Conservation (phyloP, 805 yeast species). For the Wickerhamomyces queroliae region DNA sequence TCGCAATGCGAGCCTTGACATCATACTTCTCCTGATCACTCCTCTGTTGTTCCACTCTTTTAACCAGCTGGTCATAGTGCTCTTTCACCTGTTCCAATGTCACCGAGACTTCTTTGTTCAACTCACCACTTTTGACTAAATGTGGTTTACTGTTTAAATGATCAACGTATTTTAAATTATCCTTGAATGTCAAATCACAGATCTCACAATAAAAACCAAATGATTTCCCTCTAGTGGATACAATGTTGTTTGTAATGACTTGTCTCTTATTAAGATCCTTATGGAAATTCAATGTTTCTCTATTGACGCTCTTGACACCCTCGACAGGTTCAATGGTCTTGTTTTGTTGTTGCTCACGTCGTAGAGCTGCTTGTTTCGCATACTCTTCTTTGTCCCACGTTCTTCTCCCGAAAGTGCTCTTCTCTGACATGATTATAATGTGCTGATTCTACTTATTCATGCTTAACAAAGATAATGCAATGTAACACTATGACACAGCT, state of each 20-base stretch:
- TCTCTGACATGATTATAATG: not conserved
- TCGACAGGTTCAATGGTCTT: slow-evolving; percentile 8
- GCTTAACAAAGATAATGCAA: no score
- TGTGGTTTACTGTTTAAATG: slow-evolving; percentile 80
- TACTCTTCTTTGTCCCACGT: slow-evolving; percentile 72
- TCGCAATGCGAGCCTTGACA: slow-evolving; percentile 34
- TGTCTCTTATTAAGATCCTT: slow-evolving; percentile 28
- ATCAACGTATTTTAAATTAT: slow-evolving; percentile 73
- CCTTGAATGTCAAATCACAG: slow-evolving; percentile 78
- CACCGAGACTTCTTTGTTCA: slow-evolving; percentile 33
- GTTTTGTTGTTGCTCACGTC: slow-evolving; percentile 16
- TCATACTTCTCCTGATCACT: slow-evolving; percentile 22
- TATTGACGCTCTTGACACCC: slow-evolving; percentile 3
- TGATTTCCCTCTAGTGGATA: slow-evolving; percentile 43
- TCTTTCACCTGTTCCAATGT: slow-evolving; percentile 43
- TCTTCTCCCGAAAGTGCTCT: slow-evolving; percentile 42
- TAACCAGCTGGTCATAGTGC: slow-evolving; percentile 30
- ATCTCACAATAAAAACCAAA: slow-evolving; percentile 83
- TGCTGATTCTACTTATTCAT: not conserved
- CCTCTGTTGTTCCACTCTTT: slow-evolving; percentile 20
- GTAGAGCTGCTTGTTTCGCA: slow-evolving; percentile 37
- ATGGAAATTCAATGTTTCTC: slow-evolving; percentile 19
- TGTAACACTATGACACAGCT: no score
- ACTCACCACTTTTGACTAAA: slow-evolving; percentile 35
- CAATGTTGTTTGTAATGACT: slow-evolving; percentile 24